Percentiles rank a stretch among this genome's conserved stretches.
phyloP scores from a whole-genome alignment of 805 yeast genomes.

The Wickerhamomyces rabaulensis region DNA sequence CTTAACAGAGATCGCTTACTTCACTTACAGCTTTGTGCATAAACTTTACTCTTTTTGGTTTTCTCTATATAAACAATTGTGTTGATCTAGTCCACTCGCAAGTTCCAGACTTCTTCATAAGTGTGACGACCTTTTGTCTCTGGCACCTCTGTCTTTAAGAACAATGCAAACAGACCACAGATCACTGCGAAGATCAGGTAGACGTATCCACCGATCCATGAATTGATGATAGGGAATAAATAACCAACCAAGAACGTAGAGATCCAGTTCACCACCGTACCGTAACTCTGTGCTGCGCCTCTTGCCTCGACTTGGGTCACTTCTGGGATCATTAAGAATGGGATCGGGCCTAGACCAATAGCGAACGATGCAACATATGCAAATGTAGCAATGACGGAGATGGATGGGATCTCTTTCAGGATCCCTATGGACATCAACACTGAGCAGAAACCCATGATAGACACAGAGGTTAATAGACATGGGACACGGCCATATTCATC shows the following conservation, averaged over 20 bases:
- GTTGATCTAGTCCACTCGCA: slow-evolving; percentile 15
- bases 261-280: slow-evolving; percentile 86
- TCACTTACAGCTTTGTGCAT: background rate
- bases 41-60: no score
- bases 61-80: no score
- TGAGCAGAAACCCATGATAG: slow-evolving; percentile 63
- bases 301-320: slow-evolving; percentile 78
- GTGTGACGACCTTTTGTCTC: slow-evolving; percentile 67
- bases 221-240: slow-evolving; percentile 69
- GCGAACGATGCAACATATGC: slow-evolving; percentile 83
- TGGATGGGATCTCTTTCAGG: slow-evolving; percentile 34
- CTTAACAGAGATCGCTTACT: no score
- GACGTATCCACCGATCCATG: slow-evolving; percentile 67
- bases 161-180: slow-evolving; percentile 44
- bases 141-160: slow-evolving; percentile 50
- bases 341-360: slow-evolving; percentile 91
- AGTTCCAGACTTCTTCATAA: slow-evolving; percentile 66
- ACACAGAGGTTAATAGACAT: slow-evolving; percentile 58
- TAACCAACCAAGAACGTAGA: slow-evolving; percentile 82
- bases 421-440: slow-evolving; percentile 66
- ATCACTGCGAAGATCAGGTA: slow-evolving; percentile 65
- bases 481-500: slow-evolving; percentile 75
- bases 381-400: slow-evolving; percentile 62
- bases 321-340: slow-evolving; percentile 83
- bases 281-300: slow-evolving; percentile 89